Percentiles rank a stretch among this genome's conserved stretches.
Evolutionary conservation across 179 eudicot species (phyloP).

Genomic region (Silene vulgaris): DNA sequence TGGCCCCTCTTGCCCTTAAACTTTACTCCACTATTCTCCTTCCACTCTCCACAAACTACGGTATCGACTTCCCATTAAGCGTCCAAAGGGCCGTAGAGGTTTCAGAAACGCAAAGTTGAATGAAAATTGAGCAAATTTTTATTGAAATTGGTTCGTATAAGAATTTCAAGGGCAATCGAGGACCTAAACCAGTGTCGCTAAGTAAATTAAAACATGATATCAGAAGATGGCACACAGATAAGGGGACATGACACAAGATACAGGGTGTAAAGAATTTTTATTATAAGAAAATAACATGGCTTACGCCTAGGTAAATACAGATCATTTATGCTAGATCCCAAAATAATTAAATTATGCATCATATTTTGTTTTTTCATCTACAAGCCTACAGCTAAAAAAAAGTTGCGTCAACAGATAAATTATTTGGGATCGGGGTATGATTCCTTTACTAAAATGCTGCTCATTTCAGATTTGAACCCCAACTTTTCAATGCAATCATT

Average conservation of each 20-base stretch:
- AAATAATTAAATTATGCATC: not conserved
- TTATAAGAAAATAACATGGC: not conserved
- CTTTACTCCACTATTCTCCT: not conserved
- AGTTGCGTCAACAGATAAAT: not conserved
- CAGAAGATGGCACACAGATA: no score
- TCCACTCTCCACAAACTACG: slow-evolving; percentile 1
- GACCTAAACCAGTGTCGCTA: not conserved
- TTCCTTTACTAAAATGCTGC: not conserved
- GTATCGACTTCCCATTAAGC: not conserved
- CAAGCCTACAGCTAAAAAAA: no score
- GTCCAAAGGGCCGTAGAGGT: not conserved
- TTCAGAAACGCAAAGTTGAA: not conserved
- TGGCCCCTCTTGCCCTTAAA: not conserved
- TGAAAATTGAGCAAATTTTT: not conserved
- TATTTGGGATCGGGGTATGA: not conserved
- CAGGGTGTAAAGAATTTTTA: not conserved
- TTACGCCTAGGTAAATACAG: not conserved
- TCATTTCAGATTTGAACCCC: not conserved
- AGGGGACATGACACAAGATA: no score
- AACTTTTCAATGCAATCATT: not conserved
- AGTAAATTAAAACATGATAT: not conserved
- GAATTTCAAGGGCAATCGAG: not conserved
- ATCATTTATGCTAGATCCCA: not conserved
- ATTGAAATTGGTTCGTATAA: not conserved
- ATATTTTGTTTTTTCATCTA: no score